Percentiles rank a stretch among this genome's conserved stretches.
Conservation (phyloP, 768 basidiomycete genomes). For the Imleria badia region DNA sequence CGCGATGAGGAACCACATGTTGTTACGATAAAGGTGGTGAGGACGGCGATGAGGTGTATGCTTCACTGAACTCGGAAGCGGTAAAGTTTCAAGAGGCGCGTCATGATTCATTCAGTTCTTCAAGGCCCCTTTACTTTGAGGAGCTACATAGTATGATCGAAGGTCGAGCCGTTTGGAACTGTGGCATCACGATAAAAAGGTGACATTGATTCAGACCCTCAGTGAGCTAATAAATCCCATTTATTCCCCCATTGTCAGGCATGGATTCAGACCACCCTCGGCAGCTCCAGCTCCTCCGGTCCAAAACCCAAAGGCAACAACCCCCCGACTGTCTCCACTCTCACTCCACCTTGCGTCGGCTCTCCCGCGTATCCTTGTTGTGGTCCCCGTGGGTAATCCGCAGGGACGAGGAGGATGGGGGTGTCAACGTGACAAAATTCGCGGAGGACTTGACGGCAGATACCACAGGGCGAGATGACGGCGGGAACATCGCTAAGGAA, state of each 20-base stretch:
- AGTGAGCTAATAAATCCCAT: no score
- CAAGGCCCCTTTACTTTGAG: not conserved
- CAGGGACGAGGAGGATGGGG: conserved; percentile 71
- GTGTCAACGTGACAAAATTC: conserved; percentile 80
- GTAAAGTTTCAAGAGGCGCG: no score
- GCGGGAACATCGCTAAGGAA: conserved; percentile 61
- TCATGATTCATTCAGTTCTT: not conserved
- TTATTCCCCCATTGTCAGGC: no score
- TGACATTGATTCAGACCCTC: no score
- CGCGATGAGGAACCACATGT: conserved; percentile 10
- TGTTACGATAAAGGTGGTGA: not conserved
- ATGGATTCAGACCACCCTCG: no score
- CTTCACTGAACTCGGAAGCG: no score
- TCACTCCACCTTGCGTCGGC: conserved; percentile 42
- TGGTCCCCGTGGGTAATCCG: conserved; percentile 50
- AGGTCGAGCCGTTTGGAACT: no score
- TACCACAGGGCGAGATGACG: conserved; percentile 83
- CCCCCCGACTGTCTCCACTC: conserved; percentile 65
- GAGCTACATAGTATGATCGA: not conserved
- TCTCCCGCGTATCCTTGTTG: conserved; percentile 7
- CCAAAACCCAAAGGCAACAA: conserved; percentile 88
- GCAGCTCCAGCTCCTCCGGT: conserved; percentile 71
- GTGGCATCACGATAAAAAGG: no score
- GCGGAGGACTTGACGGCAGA: conserved; percentile 88
- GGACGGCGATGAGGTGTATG: no score